A percentile compares a stretch with the other conserved stretches of the same genome.
phyloP scores from a whole-genome alignment of 2,329 filamentous ascomycete species.

The Pseudogymnoascus sp. region DNA sequence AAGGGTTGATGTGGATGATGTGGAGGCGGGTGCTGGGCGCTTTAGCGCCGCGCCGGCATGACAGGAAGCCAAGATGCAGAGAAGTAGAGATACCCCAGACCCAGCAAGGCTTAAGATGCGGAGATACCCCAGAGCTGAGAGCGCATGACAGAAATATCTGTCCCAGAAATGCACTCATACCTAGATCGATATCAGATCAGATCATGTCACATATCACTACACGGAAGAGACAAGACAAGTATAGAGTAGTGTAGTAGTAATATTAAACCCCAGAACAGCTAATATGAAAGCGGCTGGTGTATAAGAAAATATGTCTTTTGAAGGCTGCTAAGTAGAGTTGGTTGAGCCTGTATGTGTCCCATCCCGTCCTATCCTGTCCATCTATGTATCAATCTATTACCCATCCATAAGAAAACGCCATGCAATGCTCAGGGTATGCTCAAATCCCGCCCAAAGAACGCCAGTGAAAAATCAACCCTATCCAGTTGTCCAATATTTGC shows the following conservation, averaged over 20 bases:
- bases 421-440: background rate
- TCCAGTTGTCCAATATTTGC: background rate
- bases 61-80: too few relatives aligned
- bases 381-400: background rate
- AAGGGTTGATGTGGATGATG: too few relatives aligned
- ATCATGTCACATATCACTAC: too few relatives aligned
- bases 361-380: background rate
- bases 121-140: too few relatives aligned
- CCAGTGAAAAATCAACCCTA: background rate
- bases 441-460: background rate
- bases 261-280: background rate
- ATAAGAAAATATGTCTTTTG: background rate
- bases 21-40: too few relatives aligned
- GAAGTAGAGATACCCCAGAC: too few relatives aligned
- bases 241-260: background rate
- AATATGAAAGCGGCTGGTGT: background rate
- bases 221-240: too few relatives aligned
- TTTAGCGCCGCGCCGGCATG: too few relatives aligned
- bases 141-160: too few relatives aligned
- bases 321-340: background rate
- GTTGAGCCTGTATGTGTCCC: background rate
- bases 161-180: too few relatives aligned
- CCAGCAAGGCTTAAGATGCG: too few relatives aligned
- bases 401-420: background rate
- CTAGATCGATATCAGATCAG: too few relatives aligned